Conservation (phyloP, 768 basidiomycete genomes). For the Coprinopsis strossmayeri region DNA sequence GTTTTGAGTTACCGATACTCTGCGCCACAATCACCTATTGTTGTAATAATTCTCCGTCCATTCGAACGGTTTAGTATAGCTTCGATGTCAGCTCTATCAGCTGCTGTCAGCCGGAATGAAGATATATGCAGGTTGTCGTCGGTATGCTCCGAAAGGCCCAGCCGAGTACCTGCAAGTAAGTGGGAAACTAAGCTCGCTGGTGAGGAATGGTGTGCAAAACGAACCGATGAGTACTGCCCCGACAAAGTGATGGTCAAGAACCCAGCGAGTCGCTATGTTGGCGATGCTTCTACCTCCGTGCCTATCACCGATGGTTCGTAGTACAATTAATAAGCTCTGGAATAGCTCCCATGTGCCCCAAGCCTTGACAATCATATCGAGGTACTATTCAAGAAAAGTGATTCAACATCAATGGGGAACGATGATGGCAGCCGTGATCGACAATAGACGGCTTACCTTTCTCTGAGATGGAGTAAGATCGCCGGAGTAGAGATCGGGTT, state of each 20-base stretch:
- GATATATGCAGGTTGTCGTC: constrained; percentile 62
- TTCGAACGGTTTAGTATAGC: constrained; percentile 53
- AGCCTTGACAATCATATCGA: constrained; percentile 69
- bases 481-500: constrained; percentile 64
- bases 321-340: constrained; percentile 49
- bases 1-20: constrained; percentile 54
- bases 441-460: constrained; percentile 39
- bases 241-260: constrained; percentile 67
- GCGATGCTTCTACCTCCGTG: constrained; percentile 63
- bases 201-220: constrained; percentile 8
- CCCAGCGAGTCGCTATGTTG: constrained; percentile 76
- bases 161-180: constrained; percentile 46
- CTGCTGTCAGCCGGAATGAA: constrained; percentile 43
- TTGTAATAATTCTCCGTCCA: constrained; percentile 49
- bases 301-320: constrained; percentile 56
- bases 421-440: background rate
- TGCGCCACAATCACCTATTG: constrained; percentile 75
- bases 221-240: constrained; percentile 72
- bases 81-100: constrained; percentile 56
- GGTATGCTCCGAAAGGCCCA: constrained; percentile 67
- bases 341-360: constrained; percentile 77
- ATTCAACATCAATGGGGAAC: constrained; percentile 3
- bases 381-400: constrained; percentile 42
- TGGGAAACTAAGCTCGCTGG: constrained; percentile 1
- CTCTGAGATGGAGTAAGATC: constrained; percentile 73